A percentile compares a stretch with the other conserved stretches of the same genome.
Evolutionary conservation across 2,329 filamentous ascomycete species (phyloP).

Genomic region (Pseudogymnoascus destructans): DNA sequence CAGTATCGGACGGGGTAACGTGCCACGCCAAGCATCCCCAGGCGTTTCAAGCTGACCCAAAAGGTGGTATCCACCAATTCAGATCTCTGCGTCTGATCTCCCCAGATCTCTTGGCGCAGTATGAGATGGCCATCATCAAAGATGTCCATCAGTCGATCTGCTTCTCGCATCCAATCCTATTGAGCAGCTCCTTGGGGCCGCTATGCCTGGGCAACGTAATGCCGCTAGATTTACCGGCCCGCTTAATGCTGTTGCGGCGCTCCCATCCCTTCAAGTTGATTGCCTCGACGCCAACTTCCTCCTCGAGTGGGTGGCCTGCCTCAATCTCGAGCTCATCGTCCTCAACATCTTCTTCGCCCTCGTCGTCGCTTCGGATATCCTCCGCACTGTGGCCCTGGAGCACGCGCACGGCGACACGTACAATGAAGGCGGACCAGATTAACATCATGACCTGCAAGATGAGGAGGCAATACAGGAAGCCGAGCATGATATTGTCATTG

Average conservation of each 20-base stretch:
- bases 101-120: slow-evolving; percentile 6
- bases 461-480: slow-evolving; percentile 65
- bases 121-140: background rate
- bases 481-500: slow-evolving; percentile 58
- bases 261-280: slow-evolving; percentile 42
- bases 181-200: slow-evolving; percentile 25
- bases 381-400: slow-evolving; percentile 66
- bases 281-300: slow-evolving; percentile 63
- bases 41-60: background rate
- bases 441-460: slow-evolving; percentile 69
- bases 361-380: slow-evolving; percentile 77
- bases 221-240: slow-evolving; percentile 21
- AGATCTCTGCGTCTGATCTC: background rate
- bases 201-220: slow-evolving; percentile 24
- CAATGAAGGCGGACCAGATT: slow-evolving; percentile 82
- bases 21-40: background rate
- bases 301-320: slow-evolving; percentile 40
- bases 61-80: background rate
- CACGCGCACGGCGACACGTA: slow-evolving; percentile 69
- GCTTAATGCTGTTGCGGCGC: slow-evolving; percentile 20
- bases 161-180: slow-evolving; percentile 27
- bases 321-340: slow-evolving; percentile 23
- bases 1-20: background rate
- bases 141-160: slow-evolving; percentile 17
- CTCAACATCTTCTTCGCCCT: slow-evolving; percentile 52